Conservation (phyloP, 768 basidiomycete species). For the Candolleomyces eurysporus region DNA sequence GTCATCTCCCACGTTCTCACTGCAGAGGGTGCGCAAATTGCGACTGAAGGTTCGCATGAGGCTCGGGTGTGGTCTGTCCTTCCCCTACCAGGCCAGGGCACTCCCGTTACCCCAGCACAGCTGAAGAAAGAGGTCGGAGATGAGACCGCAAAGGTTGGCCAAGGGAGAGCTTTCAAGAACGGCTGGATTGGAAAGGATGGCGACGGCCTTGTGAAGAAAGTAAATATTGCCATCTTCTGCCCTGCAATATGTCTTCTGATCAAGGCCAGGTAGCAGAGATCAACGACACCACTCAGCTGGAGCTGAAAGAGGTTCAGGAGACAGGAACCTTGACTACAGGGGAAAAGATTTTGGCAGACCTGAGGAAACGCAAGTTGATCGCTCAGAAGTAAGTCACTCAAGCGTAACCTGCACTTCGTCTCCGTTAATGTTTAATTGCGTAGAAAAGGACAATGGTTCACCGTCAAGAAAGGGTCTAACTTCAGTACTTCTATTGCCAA, state of each 20-base stretch:
- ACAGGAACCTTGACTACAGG: constrained; percentile 71
- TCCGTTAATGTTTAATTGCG: not conserved
- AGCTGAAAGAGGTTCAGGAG: constrained; percentile 69
- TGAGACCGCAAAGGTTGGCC: constrained; percentile 89
- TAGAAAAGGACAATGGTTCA: constrained; percentile 97
- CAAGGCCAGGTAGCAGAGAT: constrained; percentile 57
- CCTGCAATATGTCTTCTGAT: constrained; percentile 6
- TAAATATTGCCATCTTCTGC: constrained; percentile 38
- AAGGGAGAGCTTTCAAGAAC: constrained; percentile 94
- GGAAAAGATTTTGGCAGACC: constrained; percentile 81
- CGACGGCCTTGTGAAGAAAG: constrained; percentile 80
- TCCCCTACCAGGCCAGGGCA: constrained; percentile 66
- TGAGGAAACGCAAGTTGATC: constrained; percentile 89
- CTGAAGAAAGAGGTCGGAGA: constrained; percentile 79
- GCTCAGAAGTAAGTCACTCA: constrained; percentile 60
- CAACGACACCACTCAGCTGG: constrained; percentile 69
- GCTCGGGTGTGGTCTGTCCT: constrained; percentile 89
- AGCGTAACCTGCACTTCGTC: constrained; percentile 4
- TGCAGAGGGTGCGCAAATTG: constrained; percentile 79
- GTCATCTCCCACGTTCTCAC: constrained; percentile 71
- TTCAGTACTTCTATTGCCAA: constrained; percentile 92
- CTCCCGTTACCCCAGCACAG: constrained; percentile 62
- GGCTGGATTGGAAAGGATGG: constrained; percentile 96
- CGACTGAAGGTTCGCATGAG: constrained; percentile 87
- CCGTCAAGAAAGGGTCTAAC: constrained; percentile 75